These are phyloP conservation scores for Quercus rubra DNA, from an alignment of 306 rosid genomes.

Conservation along the genomic window DNA sequence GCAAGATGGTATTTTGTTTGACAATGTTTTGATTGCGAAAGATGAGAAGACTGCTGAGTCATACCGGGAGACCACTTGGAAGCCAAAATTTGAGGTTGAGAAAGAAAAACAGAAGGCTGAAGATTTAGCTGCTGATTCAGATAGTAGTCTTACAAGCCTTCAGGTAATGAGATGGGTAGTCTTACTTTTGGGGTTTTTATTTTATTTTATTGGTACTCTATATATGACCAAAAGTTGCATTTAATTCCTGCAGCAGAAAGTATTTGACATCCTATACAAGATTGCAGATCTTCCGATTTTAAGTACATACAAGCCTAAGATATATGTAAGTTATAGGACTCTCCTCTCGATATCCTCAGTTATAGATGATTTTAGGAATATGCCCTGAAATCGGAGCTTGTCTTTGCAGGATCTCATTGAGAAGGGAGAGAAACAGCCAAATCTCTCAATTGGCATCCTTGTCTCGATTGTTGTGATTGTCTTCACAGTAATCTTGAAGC, in stretches of 20 bases:
- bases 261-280: slow-evolving; percentile 77
- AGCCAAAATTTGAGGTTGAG: slow-evolving; percentile 78
- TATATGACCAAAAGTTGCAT: not conserved
- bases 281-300: slow-evolving; percentile 74
- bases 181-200: not conserved
- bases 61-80: slow-evolving; percentile 71
- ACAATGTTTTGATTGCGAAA: slow-evolving; percentile 66
- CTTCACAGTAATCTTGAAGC: slow-evolving; percentile 44
- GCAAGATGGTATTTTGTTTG: slow-evolving; percentile 92
- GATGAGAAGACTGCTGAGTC: slow-evolving; percentile 72
- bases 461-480: slow-evolving; percentile 51
- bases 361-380: not conserved
- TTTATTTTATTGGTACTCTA: not conserved
- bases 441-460: slow-evolving; percentile 68
- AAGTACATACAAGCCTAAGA: slow-evolving; percentile 51
- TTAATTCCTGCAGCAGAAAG: slow-evolving; percentile 59
- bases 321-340: slow-evolving; percentile 41
- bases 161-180: slow-evolving; percentile 43
- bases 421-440: slow-evolving; percentile 85
- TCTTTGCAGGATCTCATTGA: slow-evolving; percentile 71
- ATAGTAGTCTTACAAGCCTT: slow-evolving; percentile 55
- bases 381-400: slow-evolving; percentile 12
- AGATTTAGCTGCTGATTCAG: slow-evolving; percentile 45
- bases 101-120: slow-evolving; percentile 83
- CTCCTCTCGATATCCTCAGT: not conserved